These are phyloP conservation scores for Amylocarpus encephaloides DNA, from an alignment of 2,329 filamentous ascomycete species.

Conservation along the genomic window DNA sequence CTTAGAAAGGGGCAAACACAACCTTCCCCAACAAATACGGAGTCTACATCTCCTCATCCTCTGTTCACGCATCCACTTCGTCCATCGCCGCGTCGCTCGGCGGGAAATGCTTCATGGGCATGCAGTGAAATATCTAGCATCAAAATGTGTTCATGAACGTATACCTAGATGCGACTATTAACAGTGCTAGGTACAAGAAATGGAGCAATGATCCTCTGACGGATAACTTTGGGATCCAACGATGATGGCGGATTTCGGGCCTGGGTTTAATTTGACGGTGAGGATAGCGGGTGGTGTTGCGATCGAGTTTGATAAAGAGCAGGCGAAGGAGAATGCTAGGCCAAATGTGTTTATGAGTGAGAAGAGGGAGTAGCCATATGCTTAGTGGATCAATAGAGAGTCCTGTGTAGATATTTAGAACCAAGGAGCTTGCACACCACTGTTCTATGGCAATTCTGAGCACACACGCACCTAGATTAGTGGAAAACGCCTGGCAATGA, in stretches of 20 bases:
- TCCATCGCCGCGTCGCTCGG: slow-evolving; percentile 21
- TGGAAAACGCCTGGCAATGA: too few relatives aligned
- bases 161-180: slow-evolving; percentile 46
- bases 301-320: slow-evolving; percentile 34
- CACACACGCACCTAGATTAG: too few relatives aligned
- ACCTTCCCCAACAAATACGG: slow-evolving; percentile 62
- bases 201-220: slow-evolving; percentile 33
- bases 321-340: slow-evolving; percentile 35
- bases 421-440: too few relatives aligned
- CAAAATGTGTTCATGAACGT: slow-evolving; percentile 42
- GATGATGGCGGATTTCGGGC: slow-evolving; percentile 45
- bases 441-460: too few relatives aligned
- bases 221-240: slow-evolving; percentile 33
- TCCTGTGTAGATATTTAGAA: too few relatives aligned
- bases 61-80: slow-evolving; percentile 48
- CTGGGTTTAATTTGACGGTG: slow-evolving; percentile 44
- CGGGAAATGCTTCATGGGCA: slow-evolving; percentile 44
- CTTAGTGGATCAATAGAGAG: slow-evolving; percentile 41
- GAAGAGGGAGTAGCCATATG: slow-evolving; percentile 40
- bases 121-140: slow-evolving; percentile 43
- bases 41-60: slow-evolving; percentile 53
- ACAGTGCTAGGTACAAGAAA: slow-evolving; percentile 42
- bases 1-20: slow-evolving; percentile 64
- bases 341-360: slow-evolving; percentile 42
- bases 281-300: slow-evolving; percentile 34